These are phyloP conservation scores for Paxillus ammoniavirescens DNA, from an alignment of 768 basidiomycete species.

Conservation along the genomic window DNA sequence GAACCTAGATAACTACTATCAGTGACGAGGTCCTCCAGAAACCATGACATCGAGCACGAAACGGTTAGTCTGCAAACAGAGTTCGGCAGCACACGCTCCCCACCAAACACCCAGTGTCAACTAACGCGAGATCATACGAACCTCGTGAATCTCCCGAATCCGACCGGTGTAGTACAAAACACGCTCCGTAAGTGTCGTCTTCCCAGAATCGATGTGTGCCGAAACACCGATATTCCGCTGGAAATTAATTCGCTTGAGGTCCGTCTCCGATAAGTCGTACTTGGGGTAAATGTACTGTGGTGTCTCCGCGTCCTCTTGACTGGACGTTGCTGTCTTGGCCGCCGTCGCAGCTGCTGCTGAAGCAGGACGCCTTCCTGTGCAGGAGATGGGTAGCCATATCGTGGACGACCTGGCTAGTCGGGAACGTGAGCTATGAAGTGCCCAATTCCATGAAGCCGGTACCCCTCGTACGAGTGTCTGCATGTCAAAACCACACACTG, in stretches of 20 bases:
- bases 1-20: constrained; percentile 49
- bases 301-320: constrained; percentile 1
- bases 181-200: constrained; percentile 96
- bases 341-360: constrained; percentile 45
- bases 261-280: constrained; percentile 58
- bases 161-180: constrained; percentile 95
- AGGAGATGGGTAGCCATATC: background rate
- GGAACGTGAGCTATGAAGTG: constrained; percentile 15
- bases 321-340: background rate
- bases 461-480: constrained; percentile 25
- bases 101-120: background rate
- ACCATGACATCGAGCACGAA: background rate
- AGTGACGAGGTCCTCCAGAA: constrained; percentile 1
- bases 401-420: constrained; percentile 1
- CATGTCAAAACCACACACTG: constrained; percentile 15
- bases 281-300: constrained; percentile 31
- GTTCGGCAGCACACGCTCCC: background rate
- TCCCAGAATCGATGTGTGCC: constrained; percentile 95
- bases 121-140: constrained; percentile 34
- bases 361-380: constrained; percentile 35
- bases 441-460: constrained; percentile 27
- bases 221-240: constrained; percentile 97
- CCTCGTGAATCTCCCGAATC: constrained; percentile 96
- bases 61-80: background rate
- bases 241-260: constrained; percentile 60